A percentile compares a stretch with the other conserved stretches of the same genome.
Conservation (phyloP, 495 filamentous ascomycete species). For the Tuber calosporum region DNA sequence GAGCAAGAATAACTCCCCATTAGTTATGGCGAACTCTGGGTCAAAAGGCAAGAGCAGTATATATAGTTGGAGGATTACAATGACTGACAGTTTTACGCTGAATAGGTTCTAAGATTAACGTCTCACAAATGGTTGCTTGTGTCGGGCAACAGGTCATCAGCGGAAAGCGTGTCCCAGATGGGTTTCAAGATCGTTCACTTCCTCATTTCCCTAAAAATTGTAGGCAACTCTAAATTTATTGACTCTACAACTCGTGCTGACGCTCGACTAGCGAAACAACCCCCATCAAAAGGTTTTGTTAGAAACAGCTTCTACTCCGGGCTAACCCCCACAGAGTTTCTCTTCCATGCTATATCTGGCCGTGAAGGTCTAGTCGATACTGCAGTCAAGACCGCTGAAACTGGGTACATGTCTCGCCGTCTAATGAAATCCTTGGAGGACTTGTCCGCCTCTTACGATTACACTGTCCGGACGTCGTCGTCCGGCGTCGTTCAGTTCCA, state of each 20-base stretch:
- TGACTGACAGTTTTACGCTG: neutral
- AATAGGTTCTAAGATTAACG: constrained; percentile 82
- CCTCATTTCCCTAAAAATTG: constrained; percentile 91
- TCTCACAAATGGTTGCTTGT: constrained; percentile 96
- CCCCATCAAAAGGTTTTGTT: constrained; percentile 93
- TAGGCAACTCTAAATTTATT: neutral
- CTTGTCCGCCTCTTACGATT: constrained; percentile 81
- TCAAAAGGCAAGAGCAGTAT: constrained; percentile 56
- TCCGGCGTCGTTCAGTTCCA: constrained; percentile 88
- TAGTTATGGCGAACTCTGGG: constrained; percentile 95
- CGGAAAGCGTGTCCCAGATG: constrained; percentile 85
- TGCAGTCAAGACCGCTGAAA: constrained; percentile 98
- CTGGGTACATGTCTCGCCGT: constrained; percentile 96
- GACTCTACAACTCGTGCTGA: neutral
- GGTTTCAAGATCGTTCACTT: constrained; percentile 88
- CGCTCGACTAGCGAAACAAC: constrained; percentile 53
- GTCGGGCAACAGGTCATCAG: constrained; percentile 97
- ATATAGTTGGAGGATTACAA: neutral
- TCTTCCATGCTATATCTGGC: constrained; percentile 97
- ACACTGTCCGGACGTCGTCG: constrained; percentile 84
- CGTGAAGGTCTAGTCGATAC: constrained; percentile 98
- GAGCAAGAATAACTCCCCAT: constrained; percentile 82
- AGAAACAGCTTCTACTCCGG: constrained; percentile 95
- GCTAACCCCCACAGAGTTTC: constrained; percentile 81
- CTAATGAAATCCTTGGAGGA: constrained; percentile 98